A percentile compares a stretch with the other conserved stretches of the same genome.
These are phyloP conservation scores for Ceratocystis alfenasii DNA, from an alignment of 2,329 filamentous ascomycete genomes.

Conservation along the genomic window DNA sequence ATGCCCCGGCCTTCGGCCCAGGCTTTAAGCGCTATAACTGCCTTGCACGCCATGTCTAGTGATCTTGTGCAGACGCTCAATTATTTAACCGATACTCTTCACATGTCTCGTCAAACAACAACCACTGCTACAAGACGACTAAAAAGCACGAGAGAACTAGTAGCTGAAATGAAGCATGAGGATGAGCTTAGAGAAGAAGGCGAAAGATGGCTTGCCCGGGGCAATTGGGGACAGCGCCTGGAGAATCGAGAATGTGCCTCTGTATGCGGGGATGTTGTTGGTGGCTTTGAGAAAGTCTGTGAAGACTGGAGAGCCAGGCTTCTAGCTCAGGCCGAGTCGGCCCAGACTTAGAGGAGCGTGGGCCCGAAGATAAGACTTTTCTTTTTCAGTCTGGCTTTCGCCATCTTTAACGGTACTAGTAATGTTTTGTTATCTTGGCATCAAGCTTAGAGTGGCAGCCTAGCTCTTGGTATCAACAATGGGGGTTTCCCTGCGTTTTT, in stretches of 20 bases:
- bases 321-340: constrained; percentile 49
- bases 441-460: background rate
- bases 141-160: constrained; percentile 69
- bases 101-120: constrained; percentile 86
- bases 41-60: constrained; percentile 56
- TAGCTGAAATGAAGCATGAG: constrained; percentile 73
- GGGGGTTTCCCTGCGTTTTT: background rate
- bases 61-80: constrained; percentile 71
- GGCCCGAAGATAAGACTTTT: background rate
- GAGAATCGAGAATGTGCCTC: constrained; percentile 66
- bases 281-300: constrained; percentile 85
- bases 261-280: constrained; percentile 77
- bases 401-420: background rate
- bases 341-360: constrained; percentile 29
- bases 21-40: constrained; percentile 53
- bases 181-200: constrained; percentile 73
- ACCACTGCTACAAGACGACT: constrained; percentile 68
- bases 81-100: constrained; percentile 77
- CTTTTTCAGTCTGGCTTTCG: constrained; percentile 1
- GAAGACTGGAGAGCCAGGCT: constrained; percentile 70
- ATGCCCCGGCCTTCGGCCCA: constrained; percentile 54
- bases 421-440: background rate
- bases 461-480: background rate
- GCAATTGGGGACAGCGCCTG: constrained; percentile 71
- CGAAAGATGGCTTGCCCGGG: constrained; percentile 65